Conservation (phyloP, 2,329 filamentous ascomycete species). For the Trichoderma sp. region DNA sequence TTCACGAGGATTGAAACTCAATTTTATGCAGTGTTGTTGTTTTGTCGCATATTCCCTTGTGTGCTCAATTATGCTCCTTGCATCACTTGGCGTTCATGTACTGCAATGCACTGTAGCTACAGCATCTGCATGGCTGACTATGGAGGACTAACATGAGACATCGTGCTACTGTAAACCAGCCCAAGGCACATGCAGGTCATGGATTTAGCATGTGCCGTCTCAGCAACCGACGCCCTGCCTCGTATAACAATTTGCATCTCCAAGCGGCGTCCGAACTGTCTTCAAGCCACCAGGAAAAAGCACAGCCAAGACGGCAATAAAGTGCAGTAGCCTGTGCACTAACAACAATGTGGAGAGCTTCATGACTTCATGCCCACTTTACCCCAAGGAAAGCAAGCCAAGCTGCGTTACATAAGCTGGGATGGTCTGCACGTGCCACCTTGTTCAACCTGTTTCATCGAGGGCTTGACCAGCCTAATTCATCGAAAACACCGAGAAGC, state of each 20-base stretch:
- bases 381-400: neutral
- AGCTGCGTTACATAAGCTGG: conserved; percentile 4
- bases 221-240: neutral
- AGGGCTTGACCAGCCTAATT: neutral
- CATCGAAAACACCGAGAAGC: neutral
- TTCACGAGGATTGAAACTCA: neutral
- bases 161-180: neutral
- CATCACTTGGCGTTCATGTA: neutral
- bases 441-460: conserved; percentile 2
- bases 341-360: neutral
- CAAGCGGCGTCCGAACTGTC: neutral
- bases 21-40: neutral
- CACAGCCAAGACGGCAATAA: neutral
- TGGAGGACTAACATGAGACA: neutral
- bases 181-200: neutral
- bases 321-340: neutral
- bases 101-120: neutral
- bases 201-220: neutral
- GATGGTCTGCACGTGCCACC: conserved; percentile 18
- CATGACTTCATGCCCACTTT: neutral
- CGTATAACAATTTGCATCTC: neutral
- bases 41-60: neutral
- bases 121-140: neutral
- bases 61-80: neutral
- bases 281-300: neutral